These are phyloP conservation scores for Simmondsia chinensis DNA, from an alignment of 148 eudicot species.

Conservation along the genomic window DNA sequence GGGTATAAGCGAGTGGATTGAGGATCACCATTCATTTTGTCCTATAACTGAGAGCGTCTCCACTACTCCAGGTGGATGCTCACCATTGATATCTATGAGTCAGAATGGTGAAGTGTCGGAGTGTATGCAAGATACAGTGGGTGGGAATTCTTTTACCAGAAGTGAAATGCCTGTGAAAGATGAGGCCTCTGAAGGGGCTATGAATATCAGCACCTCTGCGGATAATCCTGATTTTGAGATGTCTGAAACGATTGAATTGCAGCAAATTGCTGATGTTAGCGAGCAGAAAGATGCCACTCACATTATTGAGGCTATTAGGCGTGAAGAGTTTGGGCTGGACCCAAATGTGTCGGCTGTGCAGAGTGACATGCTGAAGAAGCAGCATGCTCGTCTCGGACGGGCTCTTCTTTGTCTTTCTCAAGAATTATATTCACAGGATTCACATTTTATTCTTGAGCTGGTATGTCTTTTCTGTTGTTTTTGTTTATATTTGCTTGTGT, in stretches of 20 bases:
- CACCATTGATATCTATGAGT: slow-evolving; percentile 16
- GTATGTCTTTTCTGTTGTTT: slow-evolving; percentile 22
- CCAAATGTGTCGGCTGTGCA: slow-evolving; percentile 47
- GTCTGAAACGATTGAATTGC: slow-evolving; percentile 4
- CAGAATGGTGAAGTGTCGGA: slow-evolving; percentile 13
- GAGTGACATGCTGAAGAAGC: slow-evolving; percentile 62
- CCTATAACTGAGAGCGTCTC: slow-evolving; percentile 21
- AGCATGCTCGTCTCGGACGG: slow-evolving; percentile 93
- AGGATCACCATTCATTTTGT: slow-evolving; percentile 46
- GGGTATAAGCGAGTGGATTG: slow-evolving; percentile 80
- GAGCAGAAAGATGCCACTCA: slow-evolving; percentile 32
- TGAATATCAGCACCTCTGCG: slow-evolving; percentile 1
- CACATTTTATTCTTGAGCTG: slow-evolving; percentile 94
- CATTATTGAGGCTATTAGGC: slow-evolving; percentile 72
- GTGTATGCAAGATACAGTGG: slow-evolving; percentile 7
- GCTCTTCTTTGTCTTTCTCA: slow-evolving; percentile 96
- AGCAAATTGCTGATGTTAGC: slow-evolving; percentile 9
- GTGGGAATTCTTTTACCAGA: slow-evolving; percentile 11
- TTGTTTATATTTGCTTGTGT: neutral
- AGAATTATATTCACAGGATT: slow-evolving; percentile 92
- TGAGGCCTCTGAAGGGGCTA: slow-evolving; percentile 11
- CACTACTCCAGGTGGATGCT: slow-evolving; percentile 14
- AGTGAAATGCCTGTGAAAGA: slow-evolving; percentile 15
- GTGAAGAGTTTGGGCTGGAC: slow-evolving; percentile 83
- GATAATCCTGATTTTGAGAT: slow-evolving; percentile 1